Conservation (phyloP, 1,284 basidiomycete species). For the Fomes fomentarius region DNA sequence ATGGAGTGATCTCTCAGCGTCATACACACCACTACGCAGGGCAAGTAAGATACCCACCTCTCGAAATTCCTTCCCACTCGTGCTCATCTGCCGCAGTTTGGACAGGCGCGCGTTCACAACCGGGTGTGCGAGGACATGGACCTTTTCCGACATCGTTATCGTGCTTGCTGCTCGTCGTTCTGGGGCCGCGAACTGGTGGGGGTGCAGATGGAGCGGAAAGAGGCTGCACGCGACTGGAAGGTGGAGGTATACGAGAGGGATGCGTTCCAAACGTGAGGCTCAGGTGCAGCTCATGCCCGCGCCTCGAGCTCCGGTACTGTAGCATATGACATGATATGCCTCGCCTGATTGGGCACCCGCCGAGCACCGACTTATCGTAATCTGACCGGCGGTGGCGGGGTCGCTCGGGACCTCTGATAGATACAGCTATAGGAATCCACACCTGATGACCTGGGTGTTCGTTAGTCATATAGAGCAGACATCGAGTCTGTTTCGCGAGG, state of each 20-base stretch:
- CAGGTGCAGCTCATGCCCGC: constrained; percentile 5
- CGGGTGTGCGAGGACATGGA: constrained; percentile 72
- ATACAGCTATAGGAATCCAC: too few species aligned
- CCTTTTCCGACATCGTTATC: constrained; percentile 35
- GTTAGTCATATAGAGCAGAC: too few species aligned
- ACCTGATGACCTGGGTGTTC: too few species aligned
- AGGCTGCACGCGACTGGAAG: background rate
- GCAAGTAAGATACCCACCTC: constrained; percentile 47
- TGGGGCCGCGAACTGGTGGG: constrained; percentile 1
- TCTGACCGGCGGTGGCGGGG: background rate
- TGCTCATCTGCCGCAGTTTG: constrained; percentile 65
- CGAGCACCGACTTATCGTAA: constrained; percentile 3
- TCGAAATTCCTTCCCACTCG: constrained; percentile 77
- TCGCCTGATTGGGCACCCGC: constrained; percentile 17
- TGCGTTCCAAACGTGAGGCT: constrained; percentile 16
- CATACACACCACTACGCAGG: constrained; percentile 17
- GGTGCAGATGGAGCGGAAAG: background rate
- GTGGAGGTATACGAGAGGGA: constrained; percentile 8
- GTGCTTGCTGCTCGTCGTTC: too few species aligned
- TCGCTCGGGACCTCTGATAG: background rate
- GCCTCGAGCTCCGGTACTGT: constrained; percentile 10
- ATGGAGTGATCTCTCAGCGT: background rate
- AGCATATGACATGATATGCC: constrained; percentile 20
- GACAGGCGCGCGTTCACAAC: constrained; percentile 74
- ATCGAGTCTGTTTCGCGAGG: too few species aligned